These are phyloP conservation scores for Nakaseomyces uthaithaninus DNA, from an alignment of 1,139 yeast genomes.

Conservation along the genomic window DNA sequence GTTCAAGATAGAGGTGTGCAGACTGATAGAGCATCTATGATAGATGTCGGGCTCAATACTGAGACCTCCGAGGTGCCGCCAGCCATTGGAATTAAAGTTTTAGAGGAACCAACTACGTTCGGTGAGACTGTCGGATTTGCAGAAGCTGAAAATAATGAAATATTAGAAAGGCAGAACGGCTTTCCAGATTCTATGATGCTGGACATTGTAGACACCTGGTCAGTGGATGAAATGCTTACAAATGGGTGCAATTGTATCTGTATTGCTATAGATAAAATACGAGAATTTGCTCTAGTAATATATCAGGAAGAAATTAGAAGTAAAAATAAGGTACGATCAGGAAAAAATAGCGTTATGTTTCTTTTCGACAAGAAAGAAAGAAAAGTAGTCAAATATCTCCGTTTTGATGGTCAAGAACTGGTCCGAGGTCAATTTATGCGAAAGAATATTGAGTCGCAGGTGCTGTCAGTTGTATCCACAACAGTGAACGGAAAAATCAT, in stretches of 20 bases:
- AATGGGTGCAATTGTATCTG: neutral
- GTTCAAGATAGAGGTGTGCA: neutral
- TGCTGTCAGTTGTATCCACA: conserved; percentile 8
- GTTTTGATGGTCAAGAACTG: neutral
- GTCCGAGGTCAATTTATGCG: neutral
- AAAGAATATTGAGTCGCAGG: neutral
- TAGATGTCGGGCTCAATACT: neutral
- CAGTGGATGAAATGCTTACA: neutral
- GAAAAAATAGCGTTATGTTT: neutral
- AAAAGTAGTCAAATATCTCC: neutral
- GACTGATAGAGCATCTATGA: neutral
- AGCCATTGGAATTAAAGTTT: neutral
- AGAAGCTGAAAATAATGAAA: neutral
- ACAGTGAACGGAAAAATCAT: conserved; percentile 20
- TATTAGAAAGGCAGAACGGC: neutral
- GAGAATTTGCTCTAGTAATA: neutral
- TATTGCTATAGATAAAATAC: neutral
- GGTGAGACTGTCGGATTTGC: neutral
- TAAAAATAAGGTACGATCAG: neutral
- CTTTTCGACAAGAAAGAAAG: neutral
- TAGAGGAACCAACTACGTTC: neutral
- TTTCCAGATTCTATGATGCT: neutral
- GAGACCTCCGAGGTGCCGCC: neutral
- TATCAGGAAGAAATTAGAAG: neutral
- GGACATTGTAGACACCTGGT: neutral